These are phyloP conservation scores for Fusarium veterinarium DNA, from an alignment of 2,329 filamentous ascomycete species.

Conservation along the genomic window DNA sequence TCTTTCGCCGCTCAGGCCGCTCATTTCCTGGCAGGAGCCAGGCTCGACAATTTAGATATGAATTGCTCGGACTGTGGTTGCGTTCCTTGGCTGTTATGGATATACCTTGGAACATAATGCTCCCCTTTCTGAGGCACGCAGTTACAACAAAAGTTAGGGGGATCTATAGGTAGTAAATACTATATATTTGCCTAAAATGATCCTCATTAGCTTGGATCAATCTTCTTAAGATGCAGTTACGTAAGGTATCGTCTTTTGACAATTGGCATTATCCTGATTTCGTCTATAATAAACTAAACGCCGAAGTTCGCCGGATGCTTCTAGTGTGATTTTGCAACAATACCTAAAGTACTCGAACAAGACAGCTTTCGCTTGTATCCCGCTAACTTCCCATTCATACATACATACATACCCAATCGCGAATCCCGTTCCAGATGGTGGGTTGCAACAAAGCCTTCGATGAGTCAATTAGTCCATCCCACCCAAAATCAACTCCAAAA, in stretches of 20 bases:
- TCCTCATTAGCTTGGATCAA: background rate
- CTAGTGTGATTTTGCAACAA: conserved; percentile 5
- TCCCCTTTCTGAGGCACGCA: background rate
- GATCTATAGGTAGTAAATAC: background rate
- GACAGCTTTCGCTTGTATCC: background rate
- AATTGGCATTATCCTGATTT: background rate
- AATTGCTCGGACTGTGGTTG: background rate
- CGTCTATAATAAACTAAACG: conserved; percentile 20
- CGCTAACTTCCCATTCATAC: conserved; percentile 3
- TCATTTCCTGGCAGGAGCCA: background rate
- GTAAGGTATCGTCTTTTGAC: background rate
- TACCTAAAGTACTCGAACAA: conserved; percentile 17
- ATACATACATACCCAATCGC: conserved; percentile 25
- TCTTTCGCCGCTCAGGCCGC: background rate
- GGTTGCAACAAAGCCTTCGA: background rate
- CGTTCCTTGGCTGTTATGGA: background rate
- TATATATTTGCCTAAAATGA: background rate
- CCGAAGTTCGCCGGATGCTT: conserved; percentile 6
- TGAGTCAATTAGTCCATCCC: conserved; percentile 9
- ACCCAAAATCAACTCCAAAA: background rate
- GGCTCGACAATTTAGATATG: background rate
- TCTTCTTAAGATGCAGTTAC: background rate
- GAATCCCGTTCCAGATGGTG: background rate
- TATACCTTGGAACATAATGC: background rate
- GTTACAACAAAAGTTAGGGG: background rate